These are phyloP conservation scores for Neoarthrinium moseri DNA, from an alignment of 2,329 filamentous ascomycete species.

Conservation along the genomic window DNA sequence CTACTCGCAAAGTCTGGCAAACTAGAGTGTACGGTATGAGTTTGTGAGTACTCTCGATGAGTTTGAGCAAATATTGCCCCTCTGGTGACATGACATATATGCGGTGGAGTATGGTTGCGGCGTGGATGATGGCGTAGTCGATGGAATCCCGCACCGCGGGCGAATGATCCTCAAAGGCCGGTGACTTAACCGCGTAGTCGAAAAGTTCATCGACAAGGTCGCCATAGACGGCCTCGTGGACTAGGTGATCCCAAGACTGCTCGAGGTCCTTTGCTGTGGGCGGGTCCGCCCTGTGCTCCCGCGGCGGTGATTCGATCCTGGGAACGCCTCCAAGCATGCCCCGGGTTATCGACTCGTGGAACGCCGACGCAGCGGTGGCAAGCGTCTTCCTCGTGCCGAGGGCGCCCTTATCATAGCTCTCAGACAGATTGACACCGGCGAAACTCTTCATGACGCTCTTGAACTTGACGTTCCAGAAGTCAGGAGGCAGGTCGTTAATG, in stretches of 20 bases:
- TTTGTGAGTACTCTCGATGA: slow-evolving; percentile 68
- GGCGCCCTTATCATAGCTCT: slow-evolving; percentile 78
- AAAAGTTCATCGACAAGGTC: slow-evolving; percentile 65
- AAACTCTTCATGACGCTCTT: slow-evolving; percentile 61
- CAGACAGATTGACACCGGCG: slow-evolving; percentile 68
- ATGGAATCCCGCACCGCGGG: slow-evolving; percentile 61
- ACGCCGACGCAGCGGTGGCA: slow-evolving; percentile 66
- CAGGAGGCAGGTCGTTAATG: slow-evolving; percentile 57
- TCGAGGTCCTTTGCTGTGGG: slow-evolving; percentile 59
- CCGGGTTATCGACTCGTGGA: slow-evolving; percentile 68
- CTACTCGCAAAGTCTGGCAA: slow-evolving; percentile 70
- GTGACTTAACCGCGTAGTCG: slow-evolving; percentile 56
- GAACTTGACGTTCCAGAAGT: slow-evolving; percentile 65
- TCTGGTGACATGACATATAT: slow-evolving; percentile 72
- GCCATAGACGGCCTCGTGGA: slow-evolving; percentile 68
- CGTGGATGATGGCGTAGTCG: slow-evolving; percentile 54
- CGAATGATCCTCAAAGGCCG: slow-evolving; percentile 63
- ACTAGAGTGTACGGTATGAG: slow-evolving; percentile 71
- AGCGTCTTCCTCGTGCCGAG: slow-evolving; percentile 74
- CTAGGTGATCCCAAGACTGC: slow-evolving; percentile 64
- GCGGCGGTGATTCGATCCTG: background rate
- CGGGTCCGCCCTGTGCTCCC: background rate
- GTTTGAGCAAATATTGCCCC: slow-evolving; percentile 70
- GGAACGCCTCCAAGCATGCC: slow-evolving; percentile 64
- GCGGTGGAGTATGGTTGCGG: slow-evolving; percentile 74